Percentiles rank a stretch among this genome's conserved stretches.
These are phyloP conservation scores for Lasiodiplodia hormozganensis DNA, from an alignment of 2,329 filamentous ascomycete genomes.

Conservation along the genomic window DNA sequence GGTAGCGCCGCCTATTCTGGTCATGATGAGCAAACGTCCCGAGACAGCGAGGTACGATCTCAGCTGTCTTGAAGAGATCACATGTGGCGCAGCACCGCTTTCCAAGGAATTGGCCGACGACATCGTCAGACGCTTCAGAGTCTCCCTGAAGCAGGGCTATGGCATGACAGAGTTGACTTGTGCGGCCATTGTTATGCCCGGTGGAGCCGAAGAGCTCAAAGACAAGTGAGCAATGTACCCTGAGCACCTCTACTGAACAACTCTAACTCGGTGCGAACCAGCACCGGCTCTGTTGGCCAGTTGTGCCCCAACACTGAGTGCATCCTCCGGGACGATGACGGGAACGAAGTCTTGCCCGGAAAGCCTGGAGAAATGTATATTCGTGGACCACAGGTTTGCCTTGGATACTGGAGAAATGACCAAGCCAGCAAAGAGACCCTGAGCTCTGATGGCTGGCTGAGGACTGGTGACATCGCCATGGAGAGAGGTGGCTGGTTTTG, in stretches of 20 bases:
- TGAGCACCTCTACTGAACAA: constrained; percentile 30
- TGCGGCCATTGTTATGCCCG: constrained; percentile 39
- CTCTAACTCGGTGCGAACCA: constrained; percentile 46
- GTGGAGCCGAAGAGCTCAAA: constrained; percentile 30
- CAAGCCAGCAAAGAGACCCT: constrained; percentile 70
- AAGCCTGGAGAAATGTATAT: constrained; percentile 76
- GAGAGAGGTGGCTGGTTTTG: constrained; percentile 63
- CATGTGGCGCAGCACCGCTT: constrained; percentile 72
- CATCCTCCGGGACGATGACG: constrained; percentile 69
- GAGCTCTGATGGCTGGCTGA: constrained; percentile 70
- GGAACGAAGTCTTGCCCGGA: constrained; percentile 55
- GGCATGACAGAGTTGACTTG: constrained; percentile 77
- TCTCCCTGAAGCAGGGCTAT: constrained; percentile 75
- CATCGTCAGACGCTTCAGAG: constrained; percentile 63
- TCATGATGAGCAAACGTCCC: constrained; percentile 75
- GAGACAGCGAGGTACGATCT: constrained; percentile 71
- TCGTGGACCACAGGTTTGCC: constrained; percentile 74
- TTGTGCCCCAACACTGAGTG: constrained; percentile 73
- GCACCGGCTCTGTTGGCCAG: constrained; percentile 66
- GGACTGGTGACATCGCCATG: constrained; percentile 74
- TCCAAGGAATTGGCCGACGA: constrained; percentile 54
- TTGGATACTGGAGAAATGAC: constrained; percentile 77
- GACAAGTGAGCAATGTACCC: neutral
- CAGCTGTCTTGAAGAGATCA: constrained; percentile 66
- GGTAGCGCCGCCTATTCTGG: constrained; percentile 77